A percentile compares a stretch with the other conserved stretches of the same genome.
Conservation (phyloP, 345 rosid species). For the Linum lewisii region DNA sequence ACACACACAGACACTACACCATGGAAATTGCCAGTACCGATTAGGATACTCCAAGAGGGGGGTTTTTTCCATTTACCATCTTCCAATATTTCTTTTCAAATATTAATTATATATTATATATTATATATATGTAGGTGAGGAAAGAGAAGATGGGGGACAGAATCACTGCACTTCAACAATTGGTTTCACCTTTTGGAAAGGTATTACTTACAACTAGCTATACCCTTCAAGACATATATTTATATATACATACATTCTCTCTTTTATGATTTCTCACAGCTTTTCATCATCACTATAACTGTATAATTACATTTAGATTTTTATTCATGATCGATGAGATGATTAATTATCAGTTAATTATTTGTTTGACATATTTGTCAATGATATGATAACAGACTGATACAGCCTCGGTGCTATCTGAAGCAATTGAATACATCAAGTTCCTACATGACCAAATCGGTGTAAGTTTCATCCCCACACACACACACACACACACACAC, state of each 20-base stretch:
- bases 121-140: constrained; percentile 49
- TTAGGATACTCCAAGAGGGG: no score
- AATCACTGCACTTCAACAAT: constrained; percentile 99
- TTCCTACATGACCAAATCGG: constrained; percentile 87
- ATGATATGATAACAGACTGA: constrained; percentile 81
- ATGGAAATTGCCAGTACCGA: no score
- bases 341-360: constrained; percentile 2
- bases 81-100: no score
- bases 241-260: no score
- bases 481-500: no score
- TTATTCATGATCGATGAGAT: constrained; percentile 5
- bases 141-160: constrained; percentile 99
- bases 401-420: constrained; percentile 98
- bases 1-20: not conserved
- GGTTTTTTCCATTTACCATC: no score
- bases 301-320: constrained; percentile 15
- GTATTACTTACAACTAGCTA: constrained; percentile 26
- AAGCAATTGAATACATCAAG: constrained; percentile 93
- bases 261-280: no score
- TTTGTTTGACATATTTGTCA: no score
- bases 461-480: constrained; percentile 35
- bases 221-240: no score
- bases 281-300: not conserved
- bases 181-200: constrained; percentile 99
- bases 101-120: no score